phyloP scores from a whole-genome alignment of 164 flowering plant genomes.

The Dillenia turbinata region DNA sequence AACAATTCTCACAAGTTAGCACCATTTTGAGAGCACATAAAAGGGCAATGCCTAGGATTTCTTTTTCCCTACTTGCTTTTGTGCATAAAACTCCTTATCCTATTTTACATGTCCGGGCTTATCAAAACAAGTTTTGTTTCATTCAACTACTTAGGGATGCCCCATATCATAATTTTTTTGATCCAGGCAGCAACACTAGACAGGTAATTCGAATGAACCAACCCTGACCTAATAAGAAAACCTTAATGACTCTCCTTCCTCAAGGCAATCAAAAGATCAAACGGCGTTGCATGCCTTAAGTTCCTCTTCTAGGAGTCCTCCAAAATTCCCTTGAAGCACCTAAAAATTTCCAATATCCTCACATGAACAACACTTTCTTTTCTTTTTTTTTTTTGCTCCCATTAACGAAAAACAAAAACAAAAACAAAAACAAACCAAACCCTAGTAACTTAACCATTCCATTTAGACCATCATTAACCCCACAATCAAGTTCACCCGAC shows the following conservation, averaged over 20 bases:
- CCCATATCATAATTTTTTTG: no score
- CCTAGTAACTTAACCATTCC: not conserved
- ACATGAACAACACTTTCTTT: no score
- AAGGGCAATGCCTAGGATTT: no score
- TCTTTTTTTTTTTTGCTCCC: conserved; percentile 1
- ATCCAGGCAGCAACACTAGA: not conserved
- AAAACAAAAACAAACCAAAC: not conserved
- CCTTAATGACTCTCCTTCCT: conserved; percentile 19
- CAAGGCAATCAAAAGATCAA: conserved; percentile 11
- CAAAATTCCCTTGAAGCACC: conserved; percentile 36
- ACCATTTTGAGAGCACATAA: no score
- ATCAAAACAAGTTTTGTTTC: no score
- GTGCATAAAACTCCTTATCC: no score
- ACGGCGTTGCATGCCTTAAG: conserved; percentile 7
- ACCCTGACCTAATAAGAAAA: conserved; percentile 7
- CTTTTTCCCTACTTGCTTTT: no score
- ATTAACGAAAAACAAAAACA: not conserved
- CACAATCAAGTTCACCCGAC: no score
- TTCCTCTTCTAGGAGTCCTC: conserved; percentile 10
- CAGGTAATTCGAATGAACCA: not conserved
- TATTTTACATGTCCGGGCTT: no score
- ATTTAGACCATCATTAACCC: no score
- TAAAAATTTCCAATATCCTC: conserved; percentile 20
- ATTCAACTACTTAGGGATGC: no score
- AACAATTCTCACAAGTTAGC: no score